These are phyloP conservation scores for Zalaria sp. DNA, from an alignment of 2,329 filamentous ascomycete species.

Conservation along the genomic window DNA sequence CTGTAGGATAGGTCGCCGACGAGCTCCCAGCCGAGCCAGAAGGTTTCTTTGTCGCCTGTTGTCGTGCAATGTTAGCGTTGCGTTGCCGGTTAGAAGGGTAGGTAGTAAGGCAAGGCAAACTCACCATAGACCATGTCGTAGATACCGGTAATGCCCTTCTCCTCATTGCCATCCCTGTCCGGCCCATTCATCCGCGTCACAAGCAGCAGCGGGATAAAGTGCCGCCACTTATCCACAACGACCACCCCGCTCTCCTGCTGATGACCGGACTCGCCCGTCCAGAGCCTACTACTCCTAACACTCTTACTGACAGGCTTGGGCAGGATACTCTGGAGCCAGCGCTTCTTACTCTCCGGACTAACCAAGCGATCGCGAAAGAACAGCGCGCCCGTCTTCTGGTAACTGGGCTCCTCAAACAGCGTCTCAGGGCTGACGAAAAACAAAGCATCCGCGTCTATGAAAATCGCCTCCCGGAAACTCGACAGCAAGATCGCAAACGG, in stretches of 20 bases:
- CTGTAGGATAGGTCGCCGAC: slow-evolving; percentile 27
- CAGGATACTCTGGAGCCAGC: slow-evolving; percentile 28
- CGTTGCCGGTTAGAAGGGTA: slow-evolving; percentile 14
- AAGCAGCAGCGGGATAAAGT: slow-evolving; percentile 29
- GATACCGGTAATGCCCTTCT: slow-evolving; percentile 24
- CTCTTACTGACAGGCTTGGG: slow-evolving; percentile 29
- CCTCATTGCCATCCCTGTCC: slow-evolving; percentile 26
- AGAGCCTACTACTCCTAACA: slow-evolving; percentile 23
- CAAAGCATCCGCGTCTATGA: slow-evolving; percentile 31
- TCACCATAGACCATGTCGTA: slow-evolving; percentile 25
- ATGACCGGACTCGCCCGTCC: slow-evolving; percentile 23
- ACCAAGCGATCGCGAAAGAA: slow-evolving; percentile 34
- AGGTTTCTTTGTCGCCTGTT: slow-evolving; percentile 35
- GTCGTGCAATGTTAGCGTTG: no score
- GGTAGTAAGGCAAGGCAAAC: no score
- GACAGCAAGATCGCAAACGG: slow-evolving; percentile 33
- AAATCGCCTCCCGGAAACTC: slow-evolving; percentile 32
- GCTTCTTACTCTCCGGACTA: slow-evolving; percentile 22
- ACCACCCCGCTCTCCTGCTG: slow-evolving; percentile 33
- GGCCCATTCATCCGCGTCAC: slow-evolving; percentile 28
- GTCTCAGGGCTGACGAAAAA: slow-evolving; percentile 29
- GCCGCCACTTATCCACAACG: slow-evolving; percentile 32
- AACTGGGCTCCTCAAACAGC: slow-evolving; percentile 28
- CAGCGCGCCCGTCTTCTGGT: slow-evolving; percentile 27
- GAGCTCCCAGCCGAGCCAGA: slow-evolving; percentile 36